phyloP scores from a whole-genome alignment of 2,329 filamentous ascomycete genomes.

The Helotiales sp. region DNA sequence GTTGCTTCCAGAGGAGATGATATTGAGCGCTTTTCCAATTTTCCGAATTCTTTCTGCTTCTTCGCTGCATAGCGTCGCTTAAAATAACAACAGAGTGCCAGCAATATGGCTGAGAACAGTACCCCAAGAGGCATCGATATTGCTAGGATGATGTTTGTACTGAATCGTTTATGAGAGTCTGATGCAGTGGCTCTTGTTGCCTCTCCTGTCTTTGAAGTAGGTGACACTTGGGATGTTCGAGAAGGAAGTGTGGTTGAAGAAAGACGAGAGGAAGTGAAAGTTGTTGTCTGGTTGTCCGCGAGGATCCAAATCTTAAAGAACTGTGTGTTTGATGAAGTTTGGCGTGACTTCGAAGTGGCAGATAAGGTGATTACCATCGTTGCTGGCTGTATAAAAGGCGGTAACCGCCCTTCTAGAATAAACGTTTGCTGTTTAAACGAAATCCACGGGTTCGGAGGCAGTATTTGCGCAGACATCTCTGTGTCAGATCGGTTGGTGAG shows the following conservation, averaged over 20 bases:
- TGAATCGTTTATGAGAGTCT: conserved; percentile 17
- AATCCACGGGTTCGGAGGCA: conserved; percentile 35
- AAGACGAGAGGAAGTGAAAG: conserved; percentile 2
- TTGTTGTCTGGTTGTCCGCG: neutral
- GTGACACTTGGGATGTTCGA: conserved; percentile 5
- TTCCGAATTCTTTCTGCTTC: conserved; percentile 8
- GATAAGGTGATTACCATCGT: conserved; percentile 33
- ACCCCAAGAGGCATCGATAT: conserved; percentile 34
- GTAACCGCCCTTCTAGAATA: conserved; percentile 36
- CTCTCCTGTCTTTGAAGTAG: conserved; percentile 12
- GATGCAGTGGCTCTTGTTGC: neutral
- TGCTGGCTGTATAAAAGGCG: conserved; percentile 21
- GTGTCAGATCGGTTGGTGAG: conserved; percentile 36
- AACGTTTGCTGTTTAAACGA: conserved; percentile 37
- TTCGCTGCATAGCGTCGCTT: conserved; percentile 25
- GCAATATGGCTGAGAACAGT: conserved; percentile 28
- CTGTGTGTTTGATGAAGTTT: conserved; percentile 24
- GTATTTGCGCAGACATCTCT: conserved; percentile 27
- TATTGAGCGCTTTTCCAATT: conserved; percentile 33
- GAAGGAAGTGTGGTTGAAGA: conserved; percentile 17
- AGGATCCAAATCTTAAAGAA: conserved; percentile 32
- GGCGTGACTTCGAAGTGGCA: conserved; percentile 34
- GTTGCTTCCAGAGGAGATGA: conserved; percentile 33
- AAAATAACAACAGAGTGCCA: conserved; percentile 32
- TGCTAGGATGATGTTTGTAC: conserved; percentile 32